Percentiles rank a stretch among this genome's conserved stretches.
Evolutionary conservation across 345 rosid genomes (phyloP).

Genomic region (Luvunga scandens): DNA sequence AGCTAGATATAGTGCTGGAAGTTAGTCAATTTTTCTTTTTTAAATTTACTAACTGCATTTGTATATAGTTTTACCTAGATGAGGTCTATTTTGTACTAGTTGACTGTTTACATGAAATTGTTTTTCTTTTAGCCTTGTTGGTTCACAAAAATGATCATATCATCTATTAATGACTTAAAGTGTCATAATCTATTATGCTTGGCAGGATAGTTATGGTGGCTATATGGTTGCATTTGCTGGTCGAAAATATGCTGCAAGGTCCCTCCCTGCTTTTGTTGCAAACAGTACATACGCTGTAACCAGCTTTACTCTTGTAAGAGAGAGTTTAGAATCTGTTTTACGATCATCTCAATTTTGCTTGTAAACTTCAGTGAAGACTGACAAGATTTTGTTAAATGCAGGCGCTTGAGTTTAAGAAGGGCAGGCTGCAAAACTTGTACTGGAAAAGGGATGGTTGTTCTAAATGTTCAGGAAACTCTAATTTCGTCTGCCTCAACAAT

Average conservation of each 20-base stretch:
- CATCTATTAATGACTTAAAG: not conserved
- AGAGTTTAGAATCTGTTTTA: constrained; percentile 1
- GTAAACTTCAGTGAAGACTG: not conserved
- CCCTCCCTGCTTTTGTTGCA: constrained; percentile 78
- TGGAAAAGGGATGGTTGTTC: constrained; percentile 98
- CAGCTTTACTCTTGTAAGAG: constrained; percentile 92
- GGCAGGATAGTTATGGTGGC: constrained; percentile 67
- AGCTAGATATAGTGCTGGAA: not conserved
- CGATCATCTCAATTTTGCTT: not conserved
- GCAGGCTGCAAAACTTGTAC: constrained; percentile 85
- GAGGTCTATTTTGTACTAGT: not conserved
- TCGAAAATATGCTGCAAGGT: constrained; percentile 93
- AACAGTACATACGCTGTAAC: constrained; percentile 63
- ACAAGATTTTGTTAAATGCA: constrained; percentile 21
- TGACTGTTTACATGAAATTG: not conserved
- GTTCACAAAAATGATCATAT: not conserved
- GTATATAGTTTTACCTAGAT: not conserved
- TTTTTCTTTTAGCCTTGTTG: not conserved
- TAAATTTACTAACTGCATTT: not conserved
- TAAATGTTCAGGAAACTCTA: constrained; percentile 56
- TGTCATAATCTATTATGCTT: constrained; percentile 7
- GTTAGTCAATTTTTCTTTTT: not conserved
- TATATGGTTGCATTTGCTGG: constrained; percentile 99
- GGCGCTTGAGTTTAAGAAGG: constrained; percentile 93
- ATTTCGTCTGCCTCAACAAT: constrained; percentile 74